Evolutionary conservation across 176 grass and related monocot species (phyloP), one percentile per base, ranked within the genome.

Genomic region (Pharus latifolius): DNA sequence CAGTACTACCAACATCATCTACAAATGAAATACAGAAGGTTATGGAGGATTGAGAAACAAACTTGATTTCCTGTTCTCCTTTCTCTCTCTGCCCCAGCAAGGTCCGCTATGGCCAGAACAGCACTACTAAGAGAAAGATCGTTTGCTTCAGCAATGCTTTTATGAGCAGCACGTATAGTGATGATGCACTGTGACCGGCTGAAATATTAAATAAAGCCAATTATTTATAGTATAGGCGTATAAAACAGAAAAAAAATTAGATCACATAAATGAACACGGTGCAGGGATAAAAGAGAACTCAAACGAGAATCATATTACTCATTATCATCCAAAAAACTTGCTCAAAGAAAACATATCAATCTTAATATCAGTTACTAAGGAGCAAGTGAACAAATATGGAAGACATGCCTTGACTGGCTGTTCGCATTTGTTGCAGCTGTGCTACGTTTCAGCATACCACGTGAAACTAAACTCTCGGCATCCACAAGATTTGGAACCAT

Each of bases 151-250:
- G 69, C 49, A 46, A 43, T 40, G 28, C 10, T 41, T 58, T 80
- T 73, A 24, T 65, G 43, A 62, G 57, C 28, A 72, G 58, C 63
- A 28, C 52, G 82, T 64, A 96, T 77, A 31, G 79, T 92, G 22
- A 96, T 96, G 52, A 96, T 89, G 72, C 88, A 96, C 34, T 96
- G 92, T 41, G 92, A 96, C 81, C 92, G 92, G 40, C 92, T 92
- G 82, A 57, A 45, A 70, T 68, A 71, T 26, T 61, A 53, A 77
- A 19, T 24, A 26, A 68, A 59, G 3, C n/a, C n/a, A n/a, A n/a
- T 42, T 73, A n/a, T 38, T 63, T 13, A 74, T 52, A 53, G 12
- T 37, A 34, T 65, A 13, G 54, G 13, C 11, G 41, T 48, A 55
- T 27, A 25, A 6, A 66, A 41, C 13, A 22, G 71, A 8, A 10